phyloP scores from a whole-genome alignment of 2,329 filamentous ascomycete species.

The Hypoxylon sp. region DNA sequence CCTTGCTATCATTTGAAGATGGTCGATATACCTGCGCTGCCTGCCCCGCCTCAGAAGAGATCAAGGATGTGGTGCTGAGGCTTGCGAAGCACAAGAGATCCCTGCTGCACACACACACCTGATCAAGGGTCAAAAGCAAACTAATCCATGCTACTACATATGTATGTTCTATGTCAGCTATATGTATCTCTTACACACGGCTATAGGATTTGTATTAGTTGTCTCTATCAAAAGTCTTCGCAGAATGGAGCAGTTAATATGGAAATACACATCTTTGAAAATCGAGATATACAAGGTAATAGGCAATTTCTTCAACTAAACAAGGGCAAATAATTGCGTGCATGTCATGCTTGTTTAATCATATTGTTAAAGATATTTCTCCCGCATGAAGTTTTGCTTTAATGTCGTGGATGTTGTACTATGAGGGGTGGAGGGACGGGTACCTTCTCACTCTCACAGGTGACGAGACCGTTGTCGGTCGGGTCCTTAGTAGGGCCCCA shows the following conservation, averaged over 20 bases:
- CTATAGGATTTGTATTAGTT: conserved; percentile 13
- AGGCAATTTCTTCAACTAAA: background rate
- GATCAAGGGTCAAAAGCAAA: conserved; percentile 33
- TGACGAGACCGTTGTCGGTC: conserved; percentile 31
- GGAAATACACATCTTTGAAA: background rate
- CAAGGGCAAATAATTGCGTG: conserved; percentile 3
- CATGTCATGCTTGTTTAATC: conserved; percentile 2
- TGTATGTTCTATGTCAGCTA: background rate
- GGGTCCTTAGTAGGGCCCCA: conserved; percentile 17
- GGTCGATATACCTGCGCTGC: background rate
- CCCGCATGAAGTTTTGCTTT: conserved; percentile 4
- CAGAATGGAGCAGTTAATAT: background rate
- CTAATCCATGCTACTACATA: conserved; percentile 23
- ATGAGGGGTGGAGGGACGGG: conserved; percentile 32
- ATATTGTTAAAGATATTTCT: conserved; percentile 2
- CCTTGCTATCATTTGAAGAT: conserved; percentile 23
- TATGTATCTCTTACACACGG: background rate
- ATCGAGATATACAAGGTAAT: background rate
- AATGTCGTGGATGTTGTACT: background rate
- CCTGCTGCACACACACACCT: conserved; percentile 32
- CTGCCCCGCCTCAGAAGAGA: conserved; percentile 31
- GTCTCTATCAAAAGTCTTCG: conserved; percentile 2
- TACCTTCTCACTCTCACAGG: conserved; percentile 21
- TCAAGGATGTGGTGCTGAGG: conserved; percentile 22
- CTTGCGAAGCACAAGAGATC: conserved; percentile 20